A percentile compares a stretch with the other conserved stretches of the same genome.
phyloP scores from a whole-genome alignment of 176 grass and related monocot genomes.

The Tillandsia fasciculata region DNA sequence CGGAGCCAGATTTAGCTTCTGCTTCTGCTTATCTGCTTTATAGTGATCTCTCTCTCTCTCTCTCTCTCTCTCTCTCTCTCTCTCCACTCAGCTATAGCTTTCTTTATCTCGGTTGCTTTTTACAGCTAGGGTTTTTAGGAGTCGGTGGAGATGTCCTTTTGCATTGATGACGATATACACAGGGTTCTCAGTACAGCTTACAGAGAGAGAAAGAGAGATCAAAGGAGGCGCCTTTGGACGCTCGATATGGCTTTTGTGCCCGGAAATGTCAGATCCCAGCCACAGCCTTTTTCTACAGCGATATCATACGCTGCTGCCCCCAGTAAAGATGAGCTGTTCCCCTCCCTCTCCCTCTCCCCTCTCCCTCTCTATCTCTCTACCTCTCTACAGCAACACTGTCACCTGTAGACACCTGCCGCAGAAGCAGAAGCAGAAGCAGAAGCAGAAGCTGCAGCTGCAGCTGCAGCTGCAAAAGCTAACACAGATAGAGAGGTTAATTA shows the following conservation, averaged over 20 bases:
- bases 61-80: not conserved
- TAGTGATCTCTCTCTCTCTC: not conserved
- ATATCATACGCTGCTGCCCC: too few species aligned
- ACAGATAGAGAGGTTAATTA: too few species aligned
- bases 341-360: too few species aligned
- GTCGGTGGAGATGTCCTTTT: not conserved
- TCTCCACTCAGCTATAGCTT: not conserved
- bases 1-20: not conserved
- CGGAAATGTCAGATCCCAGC: constrained; percentile 1
- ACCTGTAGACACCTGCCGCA: too few species aligned
- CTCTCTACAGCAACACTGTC: too few species aligned
- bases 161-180: constrained; percentile 3
- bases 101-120: not conserved
- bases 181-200: not conserved
- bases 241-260: not conserved
- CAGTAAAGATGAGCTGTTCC: too few species aligned
- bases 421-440: too few species aligned
- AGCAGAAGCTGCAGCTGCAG: too few species aligned
- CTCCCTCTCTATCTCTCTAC: too few species aligned
- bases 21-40: not conserved
- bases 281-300: not conserved
- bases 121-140: not conserved
- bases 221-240: not conserved
- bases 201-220: not conserved
- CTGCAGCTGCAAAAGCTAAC: too few species aligned